Percentiles rank a stretch among this genome's conserved stretches.
phyloP scores from a whole-genome alignment of 257 asterid species.

The Ligustrum vulgare region DNA sequence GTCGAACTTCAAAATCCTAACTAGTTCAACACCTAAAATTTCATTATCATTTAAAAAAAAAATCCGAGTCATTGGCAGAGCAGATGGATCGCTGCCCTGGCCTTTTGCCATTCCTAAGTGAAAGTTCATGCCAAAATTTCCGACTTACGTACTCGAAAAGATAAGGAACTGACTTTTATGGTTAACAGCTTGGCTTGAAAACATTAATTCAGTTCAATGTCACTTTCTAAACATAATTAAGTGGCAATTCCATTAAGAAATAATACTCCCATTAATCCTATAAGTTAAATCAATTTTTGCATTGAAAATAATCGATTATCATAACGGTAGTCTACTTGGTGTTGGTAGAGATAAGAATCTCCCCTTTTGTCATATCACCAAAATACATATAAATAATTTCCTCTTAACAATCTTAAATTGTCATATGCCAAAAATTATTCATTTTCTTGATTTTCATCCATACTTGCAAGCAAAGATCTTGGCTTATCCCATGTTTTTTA shows the following conservation, averaged over 20 bases:
- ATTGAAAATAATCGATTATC: constrained; percentile 10
- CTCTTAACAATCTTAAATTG: not conserved
- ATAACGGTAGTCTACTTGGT: constrained; percentile 9
- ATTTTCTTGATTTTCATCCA: constrained; percentile 19
- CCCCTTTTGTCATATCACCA: constrained; percentile 11
- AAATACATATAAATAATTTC: not conserved
- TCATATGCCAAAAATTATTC: not conserved
- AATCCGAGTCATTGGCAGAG: too few relatives aligned
- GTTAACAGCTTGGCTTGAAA: constrained; percentile 1
- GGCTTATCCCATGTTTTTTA: constrained; percentile 1
- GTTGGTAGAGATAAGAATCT: constrained; percentile 32
- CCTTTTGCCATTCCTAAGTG: too few relatives aligned
- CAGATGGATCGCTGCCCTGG: too few relatives aligned
- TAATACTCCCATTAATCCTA: not conserved
- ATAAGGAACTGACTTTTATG: constrained; percentile 9
- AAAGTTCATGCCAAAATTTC: not conserved
- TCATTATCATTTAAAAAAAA: too few relatives aligned
- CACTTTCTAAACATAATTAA: not conserved
- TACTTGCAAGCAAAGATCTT: constrained; percentile 64
- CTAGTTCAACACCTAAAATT: too few relatives aligned
- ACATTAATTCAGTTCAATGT: constrained; percentile 6
- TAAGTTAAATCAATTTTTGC: constrained; percentile 12
- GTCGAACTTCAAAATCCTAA: too few relatives aligned
- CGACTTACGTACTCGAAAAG: not conserved
- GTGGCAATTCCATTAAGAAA: constrained; percentile 19